phyloP scores from a whole-genome alignment of 73 alveolate species.

The Paramecium primaurelia region DNA sequence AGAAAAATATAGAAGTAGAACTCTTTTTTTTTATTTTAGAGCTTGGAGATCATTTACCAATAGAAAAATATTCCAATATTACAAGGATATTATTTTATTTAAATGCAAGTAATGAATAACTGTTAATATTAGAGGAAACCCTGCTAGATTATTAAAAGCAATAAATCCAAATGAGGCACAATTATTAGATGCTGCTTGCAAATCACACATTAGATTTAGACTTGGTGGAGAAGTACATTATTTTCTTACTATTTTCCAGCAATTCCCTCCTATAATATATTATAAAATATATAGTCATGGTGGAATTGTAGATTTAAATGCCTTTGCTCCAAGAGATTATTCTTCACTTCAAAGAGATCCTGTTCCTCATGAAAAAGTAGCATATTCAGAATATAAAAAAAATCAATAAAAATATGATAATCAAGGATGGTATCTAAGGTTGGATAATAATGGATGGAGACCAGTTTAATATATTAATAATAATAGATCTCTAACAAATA shows the following conservation, averaged over 20 bases:
- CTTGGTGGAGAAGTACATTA: conserved; percentile 77
- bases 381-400: conserved; percentile 60
- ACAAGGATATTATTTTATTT: conserved; percentile 82
- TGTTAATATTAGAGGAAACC: conserved; percentile 78
- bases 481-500: conserved; percentile 75
- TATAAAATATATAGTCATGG: conserved; percentile 90
- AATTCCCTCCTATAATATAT: conserved; percentile 90
- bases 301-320: conserved; percentile 76
- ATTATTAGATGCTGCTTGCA: conserved; percentile 80
- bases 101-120: conserved; percentile 66
- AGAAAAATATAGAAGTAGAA: conserved; percentile 11
- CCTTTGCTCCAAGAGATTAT: conserved; percentile 93
- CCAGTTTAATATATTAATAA: conserved; percentile 63
- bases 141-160: conserved; percentile 77
- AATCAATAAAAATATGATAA: conserved; percentile 64
- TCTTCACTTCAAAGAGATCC: conserved; percentile 62
- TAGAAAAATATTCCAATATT: conserved; percentile 79
- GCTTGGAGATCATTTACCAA: conserved; percentile 86
- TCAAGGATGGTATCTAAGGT: conserved; percentile 89
- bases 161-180: conserved; percentile 84
- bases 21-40: neutral
- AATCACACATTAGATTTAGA: conserved; percentile 86
- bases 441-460: conserved; percentile 94
- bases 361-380: neutral
- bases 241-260: conserved; percentile 20